Percentiles rank a stretch among this genome's conserved stretches.
phyloP scores from a whole-genome alignment of 1,139 yeast genomes.

The Blastobotrys capitulatus region DNA sequence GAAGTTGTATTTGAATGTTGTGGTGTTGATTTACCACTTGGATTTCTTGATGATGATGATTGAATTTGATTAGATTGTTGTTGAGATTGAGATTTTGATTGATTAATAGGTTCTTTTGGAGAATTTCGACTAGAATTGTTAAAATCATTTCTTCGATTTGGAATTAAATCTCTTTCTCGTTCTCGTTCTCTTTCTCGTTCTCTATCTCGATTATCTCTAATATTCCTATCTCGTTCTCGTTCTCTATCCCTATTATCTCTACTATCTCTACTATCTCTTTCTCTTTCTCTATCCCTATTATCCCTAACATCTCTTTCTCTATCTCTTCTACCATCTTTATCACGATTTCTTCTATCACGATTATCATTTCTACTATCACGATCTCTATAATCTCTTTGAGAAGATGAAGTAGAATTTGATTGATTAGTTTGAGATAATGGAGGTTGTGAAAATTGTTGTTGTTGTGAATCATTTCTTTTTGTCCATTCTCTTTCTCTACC shows the following conservation, averaged over 20 bases:
- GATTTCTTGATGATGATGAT: too few relatives aligned
- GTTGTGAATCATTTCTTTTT: not conserved
- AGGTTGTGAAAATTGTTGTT: not conserved
- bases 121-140: not conserved
- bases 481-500: constrained; percentile 10
- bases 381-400: not conserved
- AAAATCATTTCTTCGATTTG: not conserved
- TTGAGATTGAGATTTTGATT: not conserved
- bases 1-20: not conserved
- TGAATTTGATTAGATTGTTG: not conserved
- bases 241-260: constrained; percentile 13
- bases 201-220: constrained; percentile 11
- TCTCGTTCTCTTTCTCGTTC: constrained; percentile 14
- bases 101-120: not conserved
- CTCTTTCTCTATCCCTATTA: constrained; percentile 12
- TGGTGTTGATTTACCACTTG: not conserved
- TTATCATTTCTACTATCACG: not conserved
- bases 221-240: constrained; percentile 15
- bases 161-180: constrained; percentile 5
- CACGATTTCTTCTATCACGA: not conserved
- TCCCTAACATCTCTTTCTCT: not conserved
- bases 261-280: not conserved
- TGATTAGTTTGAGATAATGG: too few relatives aligned
- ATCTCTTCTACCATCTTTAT: not conserved
- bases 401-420: too few relatives aligned